Evolutionary conservation across 441 rosid genomes (phyloP).

Genomic region (Pelargonium myrrhifolium): DNA sequence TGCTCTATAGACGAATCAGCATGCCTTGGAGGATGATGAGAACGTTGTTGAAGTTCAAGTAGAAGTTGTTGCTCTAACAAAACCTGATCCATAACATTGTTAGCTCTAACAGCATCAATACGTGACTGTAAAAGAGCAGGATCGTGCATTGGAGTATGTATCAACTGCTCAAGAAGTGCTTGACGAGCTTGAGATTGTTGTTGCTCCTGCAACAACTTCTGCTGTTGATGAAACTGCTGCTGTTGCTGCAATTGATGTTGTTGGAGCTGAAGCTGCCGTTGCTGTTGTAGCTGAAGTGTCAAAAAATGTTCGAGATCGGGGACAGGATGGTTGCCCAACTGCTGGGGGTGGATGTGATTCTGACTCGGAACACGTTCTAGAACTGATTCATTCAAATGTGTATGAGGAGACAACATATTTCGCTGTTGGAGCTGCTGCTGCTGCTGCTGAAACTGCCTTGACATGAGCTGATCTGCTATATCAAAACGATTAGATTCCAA

Average conservation of each 20-base stretch:
- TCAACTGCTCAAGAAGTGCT: constrained; percentile 31
- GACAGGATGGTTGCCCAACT: constrained; percentile 4
- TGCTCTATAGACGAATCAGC: constrained; percentile 25
- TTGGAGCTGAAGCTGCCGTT: constrained; percentile 21
- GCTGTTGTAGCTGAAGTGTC: constrained; percentile 33
- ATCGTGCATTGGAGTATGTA: constrained; percentile 25
- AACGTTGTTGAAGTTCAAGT: constrained; percentile 24
- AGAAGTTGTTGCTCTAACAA: constrained; percentile 20
- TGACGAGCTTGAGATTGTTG: constrained; percentile 42
- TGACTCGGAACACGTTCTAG: constrained; percentile 32
- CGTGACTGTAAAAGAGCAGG: constrained; percentile 22
- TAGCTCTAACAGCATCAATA: constrained; percentile 27
- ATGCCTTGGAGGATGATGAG: constrained; percentile 29
- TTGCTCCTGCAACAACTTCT: constrained; percentile 40
- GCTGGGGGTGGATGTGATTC: constrained; percentile 24
- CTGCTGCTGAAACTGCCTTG: constrained; percentile 25
- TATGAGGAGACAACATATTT: constrained; percentile 25
- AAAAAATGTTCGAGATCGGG: constrained; percentile 42
- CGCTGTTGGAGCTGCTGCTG: constrained; percentile 26
- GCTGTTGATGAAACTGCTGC: constrained; percentile 48
- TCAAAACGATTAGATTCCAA: constrained; percentile 44
- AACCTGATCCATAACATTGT: constrained; percentile 21
- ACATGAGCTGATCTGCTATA: constrained; percentile 45
- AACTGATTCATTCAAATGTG: constrained; percentile 14
- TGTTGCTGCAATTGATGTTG: constrained; percentile 30